Evolutionary conservation across 1,284 basidiomycete genomes (phyloP), one percentile per base, ranked within the genome.

Genomic region (Pseudomicrostroma phylloplanum): DNA sequence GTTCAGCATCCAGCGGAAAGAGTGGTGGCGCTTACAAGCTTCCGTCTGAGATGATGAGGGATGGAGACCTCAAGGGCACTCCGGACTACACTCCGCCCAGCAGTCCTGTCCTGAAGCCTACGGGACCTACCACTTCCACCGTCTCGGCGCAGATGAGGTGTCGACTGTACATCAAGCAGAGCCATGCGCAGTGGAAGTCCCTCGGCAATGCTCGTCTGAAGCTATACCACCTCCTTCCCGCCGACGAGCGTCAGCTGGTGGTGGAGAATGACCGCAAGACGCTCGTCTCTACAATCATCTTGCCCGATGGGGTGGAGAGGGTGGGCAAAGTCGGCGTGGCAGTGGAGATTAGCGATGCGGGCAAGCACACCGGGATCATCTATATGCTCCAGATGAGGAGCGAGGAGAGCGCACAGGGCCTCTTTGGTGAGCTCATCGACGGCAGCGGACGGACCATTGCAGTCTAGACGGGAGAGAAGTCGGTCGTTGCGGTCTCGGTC

Each of bases 251-350:
- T 81, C 96, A 99, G 80, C 85, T 99, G 30, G 96, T 98, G 25
- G 94, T 98, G 42, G 89, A 93, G 80, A 86, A 88, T 26, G 90
- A 94, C 67, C 86, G 86, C 74, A 89, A 87, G 67, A 74, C 72
- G 64, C 64, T 77, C n/a, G 93, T 99, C 65, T 96, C 91, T 54
- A 97, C 94, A 1, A 96, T 98, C 67, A 89, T 99, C 41, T 82
- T 97, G 59, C 89, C 88, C 2, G 93, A 97, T 79, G 96, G 93
- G 6, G 93, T 98, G 23, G 96, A 98, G 81, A 85, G 96, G 46
- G 93, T 99, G 21, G 96, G 92, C 23, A 96, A 93, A 82, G 96
- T 93, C 6, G 96, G 96, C 23, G 88, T 99, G 36, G 96, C 96
- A 41, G 88, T 99, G 63, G 94, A 98, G 81, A 81, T 98, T 62